Conservation (phyloP, 148 eudicot genomes). For the Talinum fruticosum region DNA sequence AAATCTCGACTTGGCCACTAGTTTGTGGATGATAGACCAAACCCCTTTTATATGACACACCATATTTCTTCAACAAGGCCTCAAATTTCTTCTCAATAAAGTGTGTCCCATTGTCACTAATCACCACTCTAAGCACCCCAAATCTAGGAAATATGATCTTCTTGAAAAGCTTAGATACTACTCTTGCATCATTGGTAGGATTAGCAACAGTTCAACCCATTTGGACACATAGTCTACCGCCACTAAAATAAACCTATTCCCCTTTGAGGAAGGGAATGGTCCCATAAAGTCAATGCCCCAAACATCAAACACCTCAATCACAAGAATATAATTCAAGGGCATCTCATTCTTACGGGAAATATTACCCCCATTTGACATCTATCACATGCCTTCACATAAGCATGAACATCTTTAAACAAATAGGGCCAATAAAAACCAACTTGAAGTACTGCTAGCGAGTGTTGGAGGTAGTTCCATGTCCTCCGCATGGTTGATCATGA, state of each 20-base stretch:
- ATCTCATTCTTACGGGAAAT: not conserved
- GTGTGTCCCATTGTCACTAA: slow-evolving; percentile 8
- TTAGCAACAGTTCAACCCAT: not conserved
- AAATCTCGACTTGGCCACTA: too few relatives aligned
- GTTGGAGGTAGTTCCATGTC: not conserved
- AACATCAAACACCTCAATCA: not conserved
- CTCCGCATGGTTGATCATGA: not conserved
- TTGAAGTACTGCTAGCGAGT: not conserved
- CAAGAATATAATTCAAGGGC: not conserved
- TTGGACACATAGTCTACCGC: slow-evolving; percentile 2
- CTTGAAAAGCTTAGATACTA: not conserved
- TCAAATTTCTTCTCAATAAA: not conserved
- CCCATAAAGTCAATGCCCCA: slow-evolving; percentile 16
- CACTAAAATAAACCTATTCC: not conserved
- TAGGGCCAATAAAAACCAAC: not conserved
- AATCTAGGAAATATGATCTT: slow-evolving; percentile 2
- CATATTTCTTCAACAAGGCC: too few relatives aligned
- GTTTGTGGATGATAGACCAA: too few relatives aligned
- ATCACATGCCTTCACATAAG: not conserved
- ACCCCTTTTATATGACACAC: too few relatives aligned
- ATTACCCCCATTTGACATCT: not conserved
- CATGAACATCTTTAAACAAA: not conserved
- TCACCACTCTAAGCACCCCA: not conserved
- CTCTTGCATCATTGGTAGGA: slow-evolving; percentile 3
- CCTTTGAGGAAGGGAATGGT: not conserved